Percentiles rank a stretch among this genome's conserved stretches.
Conservation (phyloP, 345 rosid species). For the Populus davidiana region DNA sequence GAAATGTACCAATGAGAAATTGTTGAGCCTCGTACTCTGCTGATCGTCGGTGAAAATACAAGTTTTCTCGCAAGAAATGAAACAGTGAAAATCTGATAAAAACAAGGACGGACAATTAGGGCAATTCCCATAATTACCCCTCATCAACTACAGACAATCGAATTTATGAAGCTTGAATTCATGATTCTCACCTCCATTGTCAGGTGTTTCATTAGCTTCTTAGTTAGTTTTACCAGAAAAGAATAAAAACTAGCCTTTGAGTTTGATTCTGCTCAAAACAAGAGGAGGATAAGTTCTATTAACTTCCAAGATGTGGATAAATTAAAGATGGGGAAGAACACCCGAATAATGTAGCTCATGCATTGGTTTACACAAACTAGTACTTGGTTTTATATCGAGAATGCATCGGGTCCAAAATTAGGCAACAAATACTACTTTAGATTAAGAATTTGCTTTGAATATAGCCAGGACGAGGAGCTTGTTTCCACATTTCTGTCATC, state of each 20-base stretch:
- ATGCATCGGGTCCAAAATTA: neutral
- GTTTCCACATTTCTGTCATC: neutral
- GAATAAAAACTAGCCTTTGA: too few relatives aligned
- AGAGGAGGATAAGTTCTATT: neutral
- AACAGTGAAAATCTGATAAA: neutral
- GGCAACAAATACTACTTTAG: neutral
- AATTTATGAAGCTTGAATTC: neutral
- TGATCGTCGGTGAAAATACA: neutral
- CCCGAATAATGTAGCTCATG: neutral
- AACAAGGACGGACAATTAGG: neutral
- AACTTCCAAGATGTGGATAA: neutral
- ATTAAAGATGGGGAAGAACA: neutral
- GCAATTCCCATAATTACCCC: neutral
- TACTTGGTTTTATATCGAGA: neutral
- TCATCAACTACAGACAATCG: neutral
- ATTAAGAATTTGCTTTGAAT: too few relatives aligned
- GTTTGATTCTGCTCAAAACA: too few relatives aligned
- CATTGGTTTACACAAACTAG: neutral
- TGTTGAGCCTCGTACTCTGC: too few relatives aligned
- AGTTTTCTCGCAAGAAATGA: neutral
- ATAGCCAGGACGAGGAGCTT: too few relatives aligned
- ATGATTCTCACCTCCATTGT: neutral
- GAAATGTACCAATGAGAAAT: neutral
- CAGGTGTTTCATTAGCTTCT: neutral
- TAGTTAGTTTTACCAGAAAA: neutral